Percentiles rank a stretch among this genome's conserved stretches.
These are phyloP conservation scores for Colletotrichum aenigma DNA, from an alignment of 2,329 filamentous ascomycete genomes.

Conservation along the genomic window DNA sequence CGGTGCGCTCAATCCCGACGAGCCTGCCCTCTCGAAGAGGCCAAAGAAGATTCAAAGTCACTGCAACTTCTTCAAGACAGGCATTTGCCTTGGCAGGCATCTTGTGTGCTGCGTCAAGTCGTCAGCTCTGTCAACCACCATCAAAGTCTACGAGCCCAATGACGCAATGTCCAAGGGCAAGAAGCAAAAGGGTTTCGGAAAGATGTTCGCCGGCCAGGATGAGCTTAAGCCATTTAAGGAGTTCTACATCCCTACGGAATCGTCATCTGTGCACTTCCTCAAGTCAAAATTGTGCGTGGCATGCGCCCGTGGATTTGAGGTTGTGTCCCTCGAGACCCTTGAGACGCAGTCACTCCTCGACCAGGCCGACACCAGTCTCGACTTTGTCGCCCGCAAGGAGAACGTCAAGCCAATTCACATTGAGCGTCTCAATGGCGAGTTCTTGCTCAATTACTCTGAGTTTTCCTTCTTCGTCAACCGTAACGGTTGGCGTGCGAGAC, in stretches of 20 bases:
- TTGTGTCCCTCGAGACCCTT: conserved; percentile 95
- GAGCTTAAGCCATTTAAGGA: conserved; percentile 97
- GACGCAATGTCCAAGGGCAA: conserved; percentile 92
- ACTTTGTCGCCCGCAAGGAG: conserved; percentile 94
- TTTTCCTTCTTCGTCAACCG: conserved; percentile 99
- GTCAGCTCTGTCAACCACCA: conserved; percentile 88
- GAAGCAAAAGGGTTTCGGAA: conserved; percentile 93
- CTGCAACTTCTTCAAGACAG: conserved; percentile 98
- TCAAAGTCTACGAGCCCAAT: conserved; percentile 99
- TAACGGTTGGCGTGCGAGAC: conserved; percentile 94
- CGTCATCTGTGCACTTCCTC: conserved; percentile 97
- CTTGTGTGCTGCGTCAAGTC: conserved; percentile 97
- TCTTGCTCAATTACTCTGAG: conserved; percentile 96
- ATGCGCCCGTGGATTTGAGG: conserved; percentile 94
- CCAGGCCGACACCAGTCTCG: conserved; percentile 95
- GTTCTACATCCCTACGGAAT: conserved; percentile 98
- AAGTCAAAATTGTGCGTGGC: conserved; percentile 96
- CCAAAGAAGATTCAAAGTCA: conserved; percentile 97
- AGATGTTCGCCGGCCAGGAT: conserved; percentile 96
- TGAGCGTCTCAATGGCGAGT: conserved; percentile 94
- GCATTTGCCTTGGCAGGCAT: conserved; percentile 91
- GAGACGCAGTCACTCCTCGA: conserved; percentile 97
- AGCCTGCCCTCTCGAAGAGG: conserved; percentile 79
- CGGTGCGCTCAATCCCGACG: conserved; percentile 83
- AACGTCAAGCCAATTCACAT: conserved; percentile 96